A percentile compares a stretch with the other conserved stretches of the same genome.
phyloP scores from a whole-genome alignment of 106 monocot genomes.

The Agapanthus africanus region DNA sequence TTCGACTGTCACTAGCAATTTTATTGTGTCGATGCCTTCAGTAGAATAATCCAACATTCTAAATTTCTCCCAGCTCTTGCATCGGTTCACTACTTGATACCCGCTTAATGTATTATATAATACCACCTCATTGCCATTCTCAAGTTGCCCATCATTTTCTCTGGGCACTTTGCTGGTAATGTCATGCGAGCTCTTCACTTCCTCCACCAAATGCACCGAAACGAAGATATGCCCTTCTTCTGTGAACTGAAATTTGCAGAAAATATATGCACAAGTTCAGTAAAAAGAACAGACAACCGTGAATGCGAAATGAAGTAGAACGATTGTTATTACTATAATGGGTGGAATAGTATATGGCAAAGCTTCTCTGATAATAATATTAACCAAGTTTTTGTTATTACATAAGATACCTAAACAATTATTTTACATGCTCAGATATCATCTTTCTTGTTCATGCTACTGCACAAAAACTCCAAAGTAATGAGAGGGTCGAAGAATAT shows the following conservation, averaged over 20 bases:
- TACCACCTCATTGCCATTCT: conserved; percentile 10
- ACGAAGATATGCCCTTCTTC: conserved; percentile 77
- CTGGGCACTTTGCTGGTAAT: conserved; percentile 4
- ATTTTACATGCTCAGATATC: no score
- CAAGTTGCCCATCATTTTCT: conserved; percentile 1
- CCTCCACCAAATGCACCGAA: conserved; percentile 49
- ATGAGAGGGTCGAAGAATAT: no score
- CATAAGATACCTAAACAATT: no score
- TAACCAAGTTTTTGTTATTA: no score
- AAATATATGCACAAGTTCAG: no score
- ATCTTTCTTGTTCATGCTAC: no score
- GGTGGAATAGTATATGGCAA: no score
- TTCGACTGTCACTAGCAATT: conserved; percentile 60
- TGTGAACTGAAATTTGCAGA: conserved; percentile 82
- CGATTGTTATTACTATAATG: no score
- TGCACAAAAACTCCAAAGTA: no score
- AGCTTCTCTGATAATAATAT: no score
- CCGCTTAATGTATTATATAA: conserved; percentile 52
- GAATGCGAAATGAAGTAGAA: no score
- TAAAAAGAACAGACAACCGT: background rate
- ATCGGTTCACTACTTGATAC: conserved; percentile 31
- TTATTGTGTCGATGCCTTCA: conserved; percentile 28
- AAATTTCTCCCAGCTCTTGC: conserved; percentile 55
- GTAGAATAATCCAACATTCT: conserved; percentile 19
- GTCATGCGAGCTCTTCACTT: conserved; percentile 27